Evolutionary conservation across 2,329 filamentous ascomycete genomes (phyloP).

Genomic region (Beauveria scarabaeidicola): DNA sequence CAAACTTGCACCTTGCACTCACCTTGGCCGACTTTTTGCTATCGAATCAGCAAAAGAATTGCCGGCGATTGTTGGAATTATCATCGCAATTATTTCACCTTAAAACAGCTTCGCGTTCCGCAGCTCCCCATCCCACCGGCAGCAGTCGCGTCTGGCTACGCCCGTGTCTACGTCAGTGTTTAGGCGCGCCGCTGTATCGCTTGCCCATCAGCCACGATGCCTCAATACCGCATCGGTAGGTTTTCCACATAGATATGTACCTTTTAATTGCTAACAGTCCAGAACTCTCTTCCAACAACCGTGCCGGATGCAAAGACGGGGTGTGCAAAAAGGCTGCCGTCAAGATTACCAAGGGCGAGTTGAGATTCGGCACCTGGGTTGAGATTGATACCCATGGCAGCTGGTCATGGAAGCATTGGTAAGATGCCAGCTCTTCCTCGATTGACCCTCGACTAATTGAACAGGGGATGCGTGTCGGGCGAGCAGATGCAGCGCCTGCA

Average conservation of each 20-base stretch:
- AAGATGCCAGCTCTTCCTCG: constrained; percentile 22
- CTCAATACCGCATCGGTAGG: constrained; percentile 40
- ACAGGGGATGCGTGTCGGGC: constrained; percentile 83
- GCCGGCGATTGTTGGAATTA: not conserved
- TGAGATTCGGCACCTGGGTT: constrained; percentile 70
- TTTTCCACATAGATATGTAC: constrained; percentile 2
- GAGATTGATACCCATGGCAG: constrained; percentile 50
- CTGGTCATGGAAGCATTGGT: constrained; percentile 87
- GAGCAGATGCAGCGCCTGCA: constrained; percentile 59
- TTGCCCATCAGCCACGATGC: constrained; percentile 26
- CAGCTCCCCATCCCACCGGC: not conserved
- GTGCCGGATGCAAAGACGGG: constrained; percentile 64
- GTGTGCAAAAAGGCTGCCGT: constrained; percentile 60
- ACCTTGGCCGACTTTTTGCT: not conserved
- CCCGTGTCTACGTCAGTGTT: not conserved
- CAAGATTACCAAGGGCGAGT: constrained; percentile 72
- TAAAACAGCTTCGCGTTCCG: not conserved
- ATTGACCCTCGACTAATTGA: not conserved
- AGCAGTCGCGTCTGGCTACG: not conserved
- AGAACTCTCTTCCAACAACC: constrained; percentile 65
- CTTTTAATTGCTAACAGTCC: constrained; percentile 12
- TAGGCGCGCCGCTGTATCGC: not conserved
- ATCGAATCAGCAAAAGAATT: not conserved
- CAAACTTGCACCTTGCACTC: constrained; percentile 2
- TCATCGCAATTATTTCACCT: not conserved